Base-by-base conservation (phyloP, 1,139 yeast species). In the Geotrichum fermentans region DNA sequence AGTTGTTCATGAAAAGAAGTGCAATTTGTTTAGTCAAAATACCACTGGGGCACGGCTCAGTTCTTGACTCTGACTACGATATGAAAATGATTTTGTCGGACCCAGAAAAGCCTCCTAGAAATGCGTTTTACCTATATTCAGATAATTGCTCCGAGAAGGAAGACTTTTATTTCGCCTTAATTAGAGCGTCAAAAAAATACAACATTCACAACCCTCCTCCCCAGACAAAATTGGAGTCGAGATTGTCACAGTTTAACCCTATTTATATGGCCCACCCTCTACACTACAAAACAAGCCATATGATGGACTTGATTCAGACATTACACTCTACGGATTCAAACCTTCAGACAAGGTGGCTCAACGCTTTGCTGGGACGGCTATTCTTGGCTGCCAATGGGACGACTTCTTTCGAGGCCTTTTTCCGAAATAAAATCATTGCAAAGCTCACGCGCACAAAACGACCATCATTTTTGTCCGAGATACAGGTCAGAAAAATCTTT, bases 401-500 rank as follows among this genome's bases (percentile, higher is more conserved):
- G 0, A 79, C 79, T 17, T 71, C 73, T 22, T 73, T 89, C 57
- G 81, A 81, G 46, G 70, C 74, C 43, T 76, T 73, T 49, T 71
- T 89, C 33, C 73, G 77, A 47, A 68, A 72, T 2, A 82, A 78
- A 61, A 74, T 92, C 26, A 77, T 80, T 53, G 80, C 80, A 56
- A 89, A 89, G 65, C 70, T 92, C 43, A 76, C 81, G 43, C 83
- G 89, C 58, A 81, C 90, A 47, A 85, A 87, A 59, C 82, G 81
- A 36, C 97, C 97, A 0, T 94, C 89, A 0, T 89, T 88, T 60
- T 67, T 92, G 45, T 95, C 88, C 58, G 92, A 86, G 59, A 81
- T 92, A 52, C 80, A 78, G 51, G 84, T 92, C 38, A 79, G 77
- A 32, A 74, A 80, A 49, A 75, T 90, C n/a, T 75, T 78, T 54